Evolutionary conservation across 345 rosid species (phyloP), one percentile per base, ranked within the genome.

Genomic region (Salix koriyanagi): DNA sequence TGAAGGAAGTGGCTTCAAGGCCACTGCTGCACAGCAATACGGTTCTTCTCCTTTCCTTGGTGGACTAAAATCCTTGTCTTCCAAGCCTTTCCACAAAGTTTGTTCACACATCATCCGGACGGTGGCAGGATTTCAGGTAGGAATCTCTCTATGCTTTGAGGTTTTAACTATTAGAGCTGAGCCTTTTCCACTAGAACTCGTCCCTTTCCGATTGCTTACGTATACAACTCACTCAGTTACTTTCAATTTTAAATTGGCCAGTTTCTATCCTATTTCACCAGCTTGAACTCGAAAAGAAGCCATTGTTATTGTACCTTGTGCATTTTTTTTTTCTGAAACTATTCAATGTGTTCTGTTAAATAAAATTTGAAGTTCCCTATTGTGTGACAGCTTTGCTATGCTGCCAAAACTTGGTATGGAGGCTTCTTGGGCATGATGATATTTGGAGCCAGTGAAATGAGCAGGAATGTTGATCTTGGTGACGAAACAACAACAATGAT

Each of bases 381-480:
- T 54, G 52, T 72, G 71, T 70, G 70, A 75, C 91, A 93, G 99
- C 93, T 91, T 80, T 95, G 99, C 77, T 91, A 89, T 81, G 96
- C 97, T 73, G 99, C 98, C 71, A 95, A 95, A 83, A 95, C 98
- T 60, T 95, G 98, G 99, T 90, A 88, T 80, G 98, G 98, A 71
- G 98, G 98, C 71, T 93, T 91, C 82, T 71, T 95, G 80, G 97
- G 98, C 42, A 77, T 96, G 96, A 96, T 92, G 98, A 80, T 96
- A 42, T 93, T 96, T 81, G 99, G 99, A 76, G 97, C 99, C 75
- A 96, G 97, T 87, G 99, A 96, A 87, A 96, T 96, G 68, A 96
- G 98, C 88, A 89, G 99, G 84, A 93, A 96, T 76, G 94, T 96
- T 77, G 99, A 96, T 75, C 86, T 96, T 58, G 99, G 98, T 15